phyloP scores from a whole-genome alignment of 2,329 filamentous ascomycete species.

The Pseudocercospora eumusae region DNA sequence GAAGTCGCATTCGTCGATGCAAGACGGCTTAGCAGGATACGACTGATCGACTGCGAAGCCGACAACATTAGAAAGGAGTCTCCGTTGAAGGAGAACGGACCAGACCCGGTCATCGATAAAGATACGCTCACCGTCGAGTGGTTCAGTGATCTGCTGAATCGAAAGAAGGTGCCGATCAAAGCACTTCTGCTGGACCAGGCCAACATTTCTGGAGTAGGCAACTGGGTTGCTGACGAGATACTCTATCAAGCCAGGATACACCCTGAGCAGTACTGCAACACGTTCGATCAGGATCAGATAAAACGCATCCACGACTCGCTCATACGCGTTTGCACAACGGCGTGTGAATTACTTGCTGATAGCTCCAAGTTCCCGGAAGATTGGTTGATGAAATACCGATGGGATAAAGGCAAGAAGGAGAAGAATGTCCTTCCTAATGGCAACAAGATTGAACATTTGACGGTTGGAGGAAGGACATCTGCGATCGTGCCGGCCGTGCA shows the following conservation, averaged over 20 bases:
- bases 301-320: slow-evolving; percentile 70
- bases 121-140: slow-evolving; percentile 75
- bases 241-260: slow-evolving; percentile 87
- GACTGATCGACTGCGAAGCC: slow-evolving; percentile 78
- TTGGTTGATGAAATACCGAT: slow-evolving; percentile 63
- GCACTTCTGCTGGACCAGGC: slow-evolving; percentile 84
- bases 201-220: slow-evolving; percentile 88
- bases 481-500: slow-evolving; percentile 83
- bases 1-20: slow-evolving; percentile 80
- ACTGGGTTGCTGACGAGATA: slow-evolving; percentile 96
- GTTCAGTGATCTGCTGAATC: slow-evolving; percentile 68
- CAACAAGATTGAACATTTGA: slow-evolving; percentile 80
- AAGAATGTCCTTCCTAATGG: slow-evolving; percentile 73
- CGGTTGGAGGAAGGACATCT: slow-evolving; percentile 86
- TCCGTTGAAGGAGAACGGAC: slow-evolving; percentile 87
- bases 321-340: slow-evolving; percentile 75
- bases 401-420: slow-evolving; percentile 84
- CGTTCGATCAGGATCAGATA: slow-evolving; percentile 71
- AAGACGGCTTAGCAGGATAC: slow-evolving; percentile 74
- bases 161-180: slow-evolving; percentile 84
- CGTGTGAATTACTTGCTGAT: slow-evolving; percentile 76
- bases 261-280: slow-evolving; percentile 89
- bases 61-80: slow-evolving; percentile 72
- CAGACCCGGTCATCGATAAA: slow-evolving; percentile 84
- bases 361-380: slow-evolving; percentile 80